These are phyloP conservation scores for Hanseniaspora sp. DNA, from an alignment of 1,139 yeast genomes.

Conservation along the genomic window DNA sequence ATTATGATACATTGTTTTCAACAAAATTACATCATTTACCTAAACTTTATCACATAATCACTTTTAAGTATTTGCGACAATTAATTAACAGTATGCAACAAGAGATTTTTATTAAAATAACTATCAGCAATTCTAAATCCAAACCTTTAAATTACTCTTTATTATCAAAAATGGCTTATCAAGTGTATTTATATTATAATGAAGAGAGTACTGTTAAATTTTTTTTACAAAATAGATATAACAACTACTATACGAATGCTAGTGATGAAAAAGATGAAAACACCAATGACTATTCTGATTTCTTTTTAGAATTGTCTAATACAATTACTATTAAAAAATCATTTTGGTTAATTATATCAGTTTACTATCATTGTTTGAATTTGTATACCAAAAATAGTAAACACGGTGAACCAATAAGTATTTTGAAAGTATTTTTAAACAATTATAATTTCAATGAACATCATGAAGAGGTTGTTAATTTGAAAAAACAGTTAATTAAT, in stretches of 20 bases:
- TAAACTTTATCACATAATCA: conserved; percentile 1
- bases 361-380: conserved; percentile 10
- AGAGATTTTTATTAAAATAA: conserved; percentile 10
- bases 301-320: neutral
- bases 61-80: neutral
- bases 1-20: neutral
- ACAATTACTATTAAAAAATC: conserved; percentile 5
- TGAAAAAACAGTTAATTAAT: conserved; percentile 3
- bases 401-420: conserved; percentile 10
- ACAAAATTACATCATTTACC: conserved; percentile 8
- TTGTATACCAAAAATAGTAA: conserved; percentile 6
- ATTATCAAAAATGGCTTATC: conserved; percentile 13
- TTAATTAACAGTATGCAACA: conserved; percentile 6
- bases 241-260: neutral
- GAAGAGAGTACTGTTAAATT: neutral
- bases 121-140: neutral
- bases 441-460: conserved; percentile 3
- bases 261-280: neutral
- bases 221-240: conserved; percentile 1
- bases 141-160: conserved; percentile 3
- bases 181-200: conserved; percentile 5
- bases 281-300: neutral
- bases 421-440: conserved; percentile 10
- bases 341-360: conserved; percentile 4
- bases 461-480: neutral